phyloP scores from a whole-genome alignment of 2,329 filamentous ascomycete species.

The Penicillium sp. region DNA sequence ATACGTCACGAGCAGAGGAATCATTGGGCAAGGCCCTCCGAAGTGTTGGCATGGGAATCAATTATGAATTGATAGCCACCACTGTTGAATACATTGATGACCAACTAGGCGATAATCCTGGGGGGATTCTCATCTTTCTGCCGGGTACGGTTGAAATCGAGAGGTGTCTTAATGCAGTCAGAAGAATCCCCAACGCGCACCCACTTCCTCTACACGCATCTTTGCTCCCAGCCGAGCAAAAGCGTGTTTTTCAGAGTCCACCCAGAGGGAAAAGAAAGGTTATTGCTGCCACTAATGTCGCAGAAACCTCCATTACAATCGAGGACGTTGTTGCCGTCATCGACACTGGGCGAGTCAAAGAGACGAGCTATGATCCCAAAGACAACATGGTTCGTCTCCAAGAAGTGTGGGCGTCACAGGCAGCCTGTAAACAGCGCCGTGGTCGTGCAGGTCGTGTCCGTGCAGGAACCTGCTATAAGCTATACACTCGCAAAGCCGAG shows the following conservation, averaged over 20 bases:
- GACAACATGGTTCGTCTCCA: conserved; percentile 94
- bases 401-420: conserved; percentile 92
- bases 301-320: conserved; percentile 97
- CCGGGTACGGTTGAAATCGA: conserved; percentile 93
- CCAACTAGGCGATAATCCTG: conserved; percentile 72
- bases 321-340: conserved; percentile 96
- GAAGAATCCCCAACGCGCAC: conserved; percentile 68
- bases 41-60: conserved; percentile 79
- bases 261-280: conserved; percentile 86
- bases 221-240: conserved; percentile 84
- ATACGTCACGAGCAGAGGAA: conserved; percentile 52
- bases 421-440: conserved; percentile 90
- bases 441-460: conserved; percentile 93
- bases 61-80: conserved; percentile 83
- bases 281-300: conserved; percentile 93
- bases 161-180: conserved; percentile 72
- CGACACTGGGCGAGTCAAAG: conserved; percentile 92
- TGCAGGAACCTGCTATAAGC: conserved; percentile 90
- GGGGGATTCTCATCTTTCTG: conserved; percentile 93
- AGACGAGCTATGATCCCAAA: conserved; percentile 88
- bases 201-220: conserved; percentile 91
- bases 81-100: conserved; percentile 81
- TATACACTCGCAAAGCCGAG: conserved; percentile 87
- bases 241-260: conserved; percentile 77
- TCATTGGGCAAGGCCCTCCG: conserved; percentile 71